These are phyloP conservation scores for Cladosporium sp. DNA, from an alignment of 2,329 filamentous ascomycete genomes.

Conservation along the genomic window DNA sequence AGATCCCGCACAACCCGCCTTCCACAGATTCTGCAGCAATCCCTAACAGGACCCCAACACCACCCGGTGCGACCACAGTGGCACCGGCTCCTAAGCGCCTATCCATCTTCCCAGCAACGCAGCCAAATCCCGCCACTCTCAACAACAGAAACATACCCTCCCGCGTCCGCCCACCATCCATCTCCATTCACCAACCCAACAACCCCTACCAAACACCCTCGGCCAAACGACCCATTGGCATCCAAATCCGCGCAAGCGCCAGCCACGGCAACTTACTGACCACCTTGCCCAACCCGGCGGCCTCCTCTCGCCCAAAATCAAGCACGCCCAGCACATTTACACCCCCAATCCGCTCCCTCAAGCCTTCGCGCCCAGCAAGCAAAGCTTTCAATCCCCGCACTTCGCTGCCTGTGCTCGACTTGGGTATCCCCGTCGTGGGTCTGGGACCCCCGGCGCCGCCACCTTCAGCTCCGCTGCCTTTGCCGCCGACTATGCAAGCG, in stretches of 20 bases:
- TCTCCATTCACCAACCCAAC: not conserved
- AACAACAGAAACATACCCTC: slow-evolving; percentile 11
- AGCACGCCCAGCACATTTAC: slow-evolving; percentile 34
- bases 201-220: slow-evolving; percentile 1
- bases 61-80: slow-evolving; percentile 11
- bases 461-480: slow-evolving; percentile 47
- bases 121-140: slow-evolving; percentile 4
- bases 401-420: slow-evolving; percentile 28
- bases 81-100: slow-evolving; percentile 20
- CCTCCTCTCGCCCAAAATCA: slow-evolving; percentile 16
- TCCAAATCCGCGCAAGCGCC: slow-evolving; percentile 42
- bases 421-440: slow-evolving; percentile 41
- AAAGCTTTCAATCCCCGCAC: slow-evolving; percentile 8
- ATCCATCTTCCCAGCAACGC: slow-evolving; percentile 26
- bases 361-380: slow-evolving; percentile 30
- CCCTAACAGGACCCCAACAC: not conserved
- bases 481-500: slow-evolving; percentile 30
- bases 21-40: not conserved
- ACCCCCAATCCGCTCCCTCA: slow-evolving; percentile 32
- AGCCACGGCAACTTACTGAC: slow-evolving; percentile 46
- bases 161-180: slow-evolving; percentile 19
- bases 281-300: slow-evolving; percentile 34
- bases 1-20: slow-evolving; percentile 12
- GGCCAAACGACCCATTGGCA: slow-evolving; percentile 45
- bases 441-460: slow-evolving; percentile 50